A percentile compares a stretch with the other conserved stretches of the same genome.
Evolutionary conservation across 2,329 filamentous ascomycete species (phyloP).

Genomic region (Penicillium expansum): DNA sequence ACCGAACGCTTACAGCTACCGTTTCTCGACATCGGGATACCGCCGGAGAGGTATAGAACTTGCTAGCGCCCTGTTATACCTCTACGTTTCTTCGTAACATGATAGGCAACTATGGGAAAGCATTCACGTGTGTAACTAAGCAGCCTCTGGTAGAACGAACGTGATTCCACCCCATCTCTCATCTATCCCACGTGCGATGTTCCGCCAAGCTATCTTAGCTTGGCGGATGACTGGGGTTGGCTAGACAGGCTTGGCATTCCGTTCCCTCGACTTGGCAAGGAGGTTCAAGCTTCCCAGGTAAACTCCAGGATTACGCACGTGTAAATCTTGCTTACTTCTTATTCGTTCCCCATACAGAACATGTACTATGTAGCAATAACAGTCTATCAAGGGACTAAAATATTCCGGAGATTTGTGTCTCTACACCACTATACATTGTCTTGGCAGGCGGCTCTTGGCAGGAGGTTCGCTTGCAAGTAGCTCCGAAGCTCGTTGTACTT

Average conservation of each 20-base stretch:
- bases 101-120: not conserved
- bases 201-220: not conserved
- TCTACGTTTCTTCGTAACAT: not conserved
- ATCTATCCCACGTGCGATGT: not conserved
- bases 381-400: no score
- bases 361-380: not conserved
- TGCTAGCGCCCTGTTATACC: not conserved
- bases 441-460: not conserved
- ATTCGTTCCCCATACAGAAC: not conserved
- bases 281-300: slow-evolving; percentile 8
- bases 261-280: slow-evolving; percentile 10
- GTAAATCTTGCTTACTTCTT: not conserved
- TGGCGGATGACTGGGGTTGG: slow-evolving; percentile 1
- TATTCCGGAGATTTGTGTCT: not conserved
- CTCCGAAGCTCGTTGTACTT: not conserved
- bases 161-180: not conserved
- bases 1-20: not conserved
- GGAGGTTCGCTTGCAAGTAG: not conserved
- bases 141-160: not conserved
- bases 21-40: not conserved
- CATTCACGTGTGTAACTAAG: no score
- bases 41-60: not conserved
- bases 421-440: not conserved
- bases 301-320: slow-evolving; percentile 6
- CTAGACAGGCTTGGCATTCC: slow-evolving; percentile 4